phyloP scores from a whole-genome alignment of 305 asterid genomes.

The Withania somnifera region DNA sequence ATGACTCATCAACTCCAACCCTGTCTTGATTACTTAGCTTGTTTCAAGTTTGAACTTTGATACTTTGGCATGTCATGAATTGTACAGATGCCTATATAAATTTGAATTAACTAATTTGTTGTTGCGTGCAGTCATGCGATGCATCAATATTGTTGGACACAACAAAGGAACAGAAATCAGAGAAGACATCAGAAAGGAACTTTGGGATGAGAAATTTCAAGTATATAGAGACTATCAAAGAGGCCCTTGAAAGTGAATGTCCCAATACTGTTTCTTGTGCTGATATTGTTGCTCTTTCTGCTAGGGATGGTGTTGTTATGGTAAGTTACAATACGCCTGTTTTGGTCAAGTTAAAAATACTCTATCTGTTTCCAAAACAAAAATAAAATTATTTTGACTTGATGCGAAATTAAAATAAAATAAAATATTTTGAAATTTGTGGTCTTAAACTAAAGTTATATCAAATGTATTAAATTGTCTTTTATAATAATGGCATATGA shows the following conservation, averaged over 20 bases:
- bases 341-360: too few species aligned
- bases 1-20: too few species aligned
- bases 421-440: too few species aligned
- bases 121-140: conserved; percentile 47
- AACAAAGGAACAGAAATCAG: conserved; percentile 34
- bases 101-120: neutral
- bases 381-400: too few species aligned
- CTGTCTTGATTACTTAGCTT: too few species aligned
- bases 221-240: conserved; percentile 49
- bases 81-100: too few species aligned
- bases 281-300: conserved; percentile 69
- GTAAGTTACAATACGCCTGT: conserved; percentile 16
- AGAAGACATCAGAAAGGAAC: conserved; percentile 35
- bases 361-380: too few species aligned
- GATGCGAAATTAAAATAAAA: too few species aligned
- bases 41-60: too few species aligned
- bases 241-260: conserved; percentile 53
- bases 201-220: conserved; percentile 71
- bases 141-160: conserved; percentile 64
- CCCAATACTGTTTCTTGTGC: conserved; percentile 74
- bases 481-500: too few species aligned
- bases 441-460: too few species aligned
- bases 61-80: neutral
- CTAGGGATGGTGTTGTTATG: conserved; percentile 55
- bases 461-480: too few species aligned